Percentiles rank a stretch among this genome's conserved stretches.
These are phyloP conservation scores for Exophiala calicioides DNA, from an alignment of 2,329 filamentous ascomycete species.

Conservation along the genomic window DNA sequence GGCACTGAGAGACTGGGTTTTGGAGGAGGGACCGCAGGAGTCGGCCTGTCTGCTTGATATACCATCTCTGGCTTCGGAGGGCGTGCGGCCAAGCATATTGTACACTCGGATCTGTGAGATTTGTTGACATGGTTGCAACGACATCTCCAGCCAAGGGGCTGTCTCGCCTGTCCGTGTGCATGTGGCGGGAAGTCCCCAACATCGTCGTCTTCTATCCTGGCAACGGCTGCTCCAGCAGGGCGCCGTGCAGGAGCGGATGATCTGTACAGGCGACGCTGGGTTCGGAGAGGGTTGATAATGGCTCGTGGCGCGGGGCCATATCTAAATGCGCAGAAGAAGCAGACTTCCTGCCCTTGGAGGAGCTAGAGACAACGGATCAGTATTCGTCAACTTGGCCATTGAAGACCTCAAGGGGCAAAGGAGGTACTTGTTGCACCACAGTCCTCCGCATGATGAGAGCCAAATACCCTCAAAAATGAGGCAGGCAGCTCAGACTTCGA, in stretches of 20 bases:
- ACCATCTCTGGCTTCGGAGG: slow-evolving; percentile 25
- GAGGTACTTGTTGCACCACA: no score
- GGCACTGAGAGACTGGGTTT: no score
- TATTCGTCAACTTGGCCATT: no score
- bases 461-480: no score
- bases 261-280: slow-evolving; percentile 39
- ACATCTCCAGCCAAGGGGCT: slow-evolving; percentile 21
- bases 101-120: slow-evolving; percentile 29
- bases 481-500: no score
- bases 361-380: slow-evolving; percentile 35
- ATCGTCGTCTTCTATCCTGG: slow-evolving; percentile 27
- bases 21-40: slow-evolving; percentile 2
- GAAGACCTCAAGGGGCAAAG: no score
- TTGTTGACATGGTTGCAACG: slow-evolving; percentile 26
- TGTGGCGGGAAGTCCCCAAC: slow-evolving; percentile 26
- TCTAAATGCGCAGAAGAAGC: slow-evolving; percentile 40
- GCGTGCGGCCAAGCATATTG: slow-evolving; percentile 34
- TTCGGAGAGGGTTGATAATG: slow-evolving; percentile 25
- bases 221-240: slow-evolving; percentile 34
- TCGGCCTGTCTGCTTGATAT: slow-evolving; percentile 8
- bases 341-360: slow-evolving; percentile 41
- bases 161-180: slow-evolving; percentile 10
- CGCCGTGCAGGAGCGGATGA: slow-evolving; percentile 34
- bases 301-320: slow-evolving; percentile 29
- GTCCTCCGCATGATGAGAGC: slow-evolving; percentile 25